A percentile compares a stretch with the other conserved stretches of the same genome.
phyloP scores from a whole-genome alignment of 768 basidiomycete species.

The Nevesoporus exiguus region DNA sequence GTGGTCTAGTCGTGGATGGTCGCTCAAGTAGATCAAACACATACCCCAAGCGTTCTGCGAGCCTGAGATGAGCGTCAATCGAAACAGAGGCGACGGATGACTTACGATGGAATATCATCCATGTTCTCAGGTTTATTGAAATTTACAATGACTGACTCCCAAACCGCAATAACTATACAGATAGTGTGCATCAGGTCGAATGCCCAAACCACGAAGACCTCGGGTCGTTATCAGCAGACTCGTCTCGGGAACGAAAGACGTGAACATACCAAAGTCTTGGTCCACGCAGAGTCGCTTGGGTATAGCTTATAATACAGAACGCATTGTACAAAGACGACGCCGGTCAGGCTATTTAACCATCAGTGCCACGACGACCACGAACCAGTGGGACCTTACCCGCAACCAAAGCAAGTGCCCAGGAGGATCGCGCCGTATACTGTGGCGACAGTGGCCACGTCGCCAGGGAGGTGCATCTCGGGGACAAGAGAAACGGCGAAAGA shows the following conservation, averaged over 20 bases:
- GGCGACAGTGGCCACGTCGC: slow-evolving; percentile 30
- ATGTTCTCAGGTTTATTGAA: slow-evolving; percentile 24
- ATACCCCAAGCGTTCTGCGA: slow-evolving; percentile 28
- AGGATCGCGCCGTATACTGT: slow-evolving; percentile 31
- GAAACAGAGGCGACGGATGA: not conserved
- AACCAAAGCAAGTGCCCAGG: slow-evolving; percentile 30
- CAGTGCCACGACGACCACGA: not conserved
- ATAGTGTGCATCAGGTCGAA: slow-evolving; percentile 30
- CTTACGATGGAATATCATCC: slow-evolving; percentile 32
- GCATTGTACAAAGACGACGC: slow-evolving; percentile 31
- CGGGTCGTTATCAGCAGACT: not conserved
- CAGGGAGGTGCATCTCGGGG: slow-evolving; percentile 17
- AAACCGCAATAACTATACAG: slow-evolving; percentile 23
- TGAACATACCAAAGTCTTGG: slow-evolving; percentile 25
- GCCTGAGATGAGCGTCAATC: not conserved
- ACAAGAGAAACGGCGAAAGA: not conserved
- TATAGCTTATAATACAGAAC: slow-evolving; percentile 33
- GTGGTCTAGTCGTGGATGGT: not conserved
- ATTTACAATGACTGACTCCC: slow-evolving; percentile 28
- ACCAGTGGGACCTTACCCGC: slow-evolving; percentile 16
- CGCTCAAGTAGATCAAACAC: not conserved
- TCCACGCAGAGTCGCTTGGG: slow-evolving; percentile 24
- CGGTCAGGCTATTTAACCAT: slow-evolving; percentile 24
- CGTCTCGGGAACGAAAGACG: not conserved
- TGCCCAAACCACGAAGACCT: slow-evolving; percentile 30